A percentile compares a stretch with the other conserved stretches of the same genome.
phyloP scores from a whole-genome alignment of 2,329 filamentous ascomycete species.

The Aciculosporium take region DNA sequence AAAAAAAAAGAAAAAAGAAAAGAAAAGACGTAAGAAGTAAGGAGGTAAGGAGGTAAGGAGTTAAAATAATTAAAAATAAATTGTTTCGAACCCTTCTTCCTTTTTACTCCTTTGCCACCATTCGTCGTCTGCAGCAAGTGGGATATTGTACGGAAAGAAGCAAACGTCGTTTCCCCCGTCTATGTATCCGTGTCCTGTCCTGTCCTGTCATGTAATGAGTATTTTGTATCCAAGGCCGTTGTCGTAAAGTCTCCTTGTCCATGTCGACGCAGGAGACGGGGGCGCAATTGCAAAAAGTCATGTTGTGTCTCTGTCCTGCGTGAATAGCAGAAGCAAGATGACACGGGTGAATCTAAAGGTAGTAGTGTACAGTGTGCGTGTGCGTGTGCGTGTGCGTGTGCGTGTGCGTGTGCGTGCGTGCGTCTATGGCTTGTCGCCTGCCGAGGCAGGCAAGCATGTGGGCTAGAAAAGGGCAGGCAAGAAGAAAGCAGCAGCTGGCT shows the following conservation, averaged over 20 bases:
- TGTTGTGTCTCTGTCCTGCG: background rate
- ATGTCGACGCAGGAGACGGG: background rate
- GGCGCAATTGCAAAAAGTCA: background rate
- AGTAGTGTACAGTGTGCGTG: background rate
- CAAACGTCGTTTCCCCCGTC: background rate
- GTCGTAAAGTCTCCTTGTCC: background rate
- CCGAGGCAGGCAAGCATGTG: background rate
- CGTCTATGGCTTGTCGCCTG: background rate
- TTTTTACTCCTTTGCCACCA: background rate
- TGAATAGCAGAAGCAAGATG: background rate
- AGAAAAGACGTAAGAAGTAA: background rate
- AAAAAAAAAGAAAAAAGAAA: background rate
- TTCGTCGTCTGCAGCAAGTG: background rate
- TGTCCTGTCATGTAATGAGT: background rate
- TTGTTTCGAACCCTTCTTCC: slow-evolving; percentile 1
- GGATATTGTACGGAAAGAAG: background rate
- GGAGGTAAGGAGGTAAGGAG: too few relatives aligned
- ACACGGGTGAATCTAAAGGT: background rate
- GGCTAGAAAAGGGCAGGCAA: background rate
- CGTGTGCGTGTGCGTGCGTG: background rate
- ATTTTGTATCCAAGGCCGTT: slow-evolving; percentile 4
- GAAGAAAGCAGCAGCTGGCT: background rate
- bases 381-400: background rate
- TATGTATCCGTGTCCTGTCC: slow-evolving; percentile 2
- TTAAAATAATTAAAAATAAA: too few relatives aligned